Evolutionary conservation across 441 rosid genomes (phyloP), one percentile per base, ranked within the genome.

Genomic region (Populus hybrid): DNA sequence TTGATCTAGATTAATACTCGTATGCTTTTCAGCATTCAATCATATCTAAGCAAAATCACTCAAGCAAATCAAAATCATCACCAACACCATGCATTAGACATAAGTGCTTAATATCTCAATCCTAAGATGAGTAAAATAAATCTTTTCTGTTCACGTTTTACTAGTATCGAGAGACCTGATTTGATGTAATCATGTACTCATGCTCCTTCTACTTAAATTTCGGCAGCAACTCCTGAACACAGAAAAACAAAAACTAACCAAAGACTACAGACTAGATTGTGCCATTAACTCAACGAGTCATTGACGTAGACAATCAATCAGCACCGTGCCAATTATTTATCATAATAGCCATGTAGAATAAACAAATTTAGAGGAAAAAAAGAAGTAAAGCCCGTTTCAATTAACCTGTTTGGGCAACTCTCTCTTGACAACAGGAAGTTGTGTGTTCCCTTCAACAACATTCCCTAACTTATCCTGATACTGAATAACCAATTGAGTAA

Each of bases 391-490:
- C 11, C 38, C 61, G 36, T 34, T 61, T 20, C 1, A 32, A 24
- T 24, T 38, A 74, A 93, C 99, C 98, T 87, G 93, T 71, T 87
- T 89, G 2, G 98, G 99, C 87, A 96, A 82, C 77, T 94, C 99
- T 72, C 99, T 90, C 79, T 83, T 90, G 32, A 96, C 88, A 53
- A 96, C 91, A 83, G 97, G 85, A 78, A 86, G 80, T 76, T 91
- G 91, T n/a, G 98, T 95, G 76, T 95, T 89, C 40, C 99, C 99
- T 86, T 95, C 99, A 59, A 95, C 92, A 2, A 92, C 92, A 90
- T 95, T 93, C 26, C 99, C 99, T 69, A 95, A 92, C 91, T 95
- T 95, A 80, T 93, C 99, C 81, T 87, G 94, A 81, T 88, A 95
- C 87, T 94, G 98, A 28, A 96, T 87, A 34, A 84, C 84, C 57